These are phyloP conservation scores for Cyclostephanos tholiformis DNA, from an alignment of 108 stramenopile species.

Conservation along the genomic window DNA sequence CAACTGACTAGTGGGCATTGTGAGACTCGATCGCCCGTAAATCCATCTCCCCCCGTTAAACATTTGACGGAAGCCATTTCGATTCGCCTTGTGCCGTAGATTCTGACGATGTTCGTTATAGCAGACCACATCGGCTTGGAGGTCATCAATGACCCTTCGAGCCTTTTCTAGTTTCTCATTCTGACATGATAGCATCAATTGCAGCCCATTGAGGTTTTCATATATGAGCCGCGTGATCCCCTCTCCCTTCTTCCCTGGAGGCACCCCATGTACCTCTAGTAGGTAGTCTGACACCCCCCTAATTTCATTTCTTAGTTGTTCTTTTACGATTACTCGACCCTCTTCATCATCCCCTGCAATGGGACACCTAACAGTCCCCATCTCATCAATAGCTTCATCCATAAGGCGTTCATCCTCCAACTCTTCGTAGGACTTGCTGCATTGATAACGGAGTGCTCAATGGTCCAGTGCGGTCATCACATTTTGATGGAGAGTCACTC, in stretches of 20 bases:
- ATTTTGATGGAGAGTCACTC: no score
- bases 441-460: no score
- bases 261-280: neutral
- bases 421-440: no score
- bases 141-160: neutral
- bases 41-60: slow-evolving; percentile 11
- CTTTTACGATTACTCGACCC: neutral
- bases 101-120: slow-evolving; percentile 16
- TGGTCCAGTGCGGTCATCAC: no score
- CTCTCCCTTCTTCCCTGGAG: neutral
- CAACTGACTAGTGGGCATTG: slow-evolving; percentile 7
- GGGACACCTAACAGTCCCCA: neutral
- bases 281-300: neutral
- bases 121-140: slow-evolving; percentile 6
- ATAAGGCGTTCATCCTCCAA: no score
- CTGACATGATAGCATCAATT: neutral
- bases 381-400: no score
- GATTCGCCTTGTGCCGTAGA: neutral
- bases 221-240: slow-evolving; percentile 4
- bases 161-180: neutral
- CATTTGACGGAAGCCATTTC: no score
- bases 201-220: no score
- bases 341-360: neutral
- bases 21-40: slow-evolving; percentile 3
- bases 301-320: neutral